Evolutionary conservation across 2,329 filamentous ascomycete genomes (phyloP).

Genomic region (Venturia aucupariae): DNA sequence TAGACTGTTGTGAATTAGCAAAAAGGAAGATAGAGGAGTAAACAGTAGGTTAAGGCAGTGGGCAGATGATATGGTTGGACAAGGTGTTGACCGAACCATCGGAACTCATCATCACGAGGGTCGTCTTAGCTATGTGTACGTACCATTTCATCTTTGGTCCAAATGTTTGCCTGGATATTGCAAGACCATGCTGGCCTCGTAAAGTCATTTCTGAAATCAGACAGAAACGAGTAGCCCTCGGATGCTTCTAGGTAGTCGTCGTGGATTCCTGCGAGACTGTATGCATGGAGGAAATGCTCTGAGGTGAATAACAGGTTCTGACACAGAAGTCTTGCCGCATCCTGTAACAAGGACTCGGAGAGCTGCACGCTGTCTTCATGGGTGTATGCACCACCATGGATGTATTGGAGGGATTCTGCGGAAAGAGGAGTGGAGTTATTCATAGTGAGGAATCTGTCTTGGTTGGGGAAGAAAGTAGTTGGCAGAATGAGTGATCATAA

Average conservation of each 20-base stretch:
- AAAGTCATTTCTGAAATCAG: not conserved
- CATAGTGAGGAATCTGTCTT: not conserved
- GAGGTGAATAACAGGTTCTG: not conserved
- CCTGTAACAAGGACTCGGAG: not conserved
- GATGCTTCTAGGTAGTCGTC: not conserved
- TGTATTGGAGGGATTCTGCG: not conserved
- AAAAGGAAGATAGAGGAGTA: not conserved
- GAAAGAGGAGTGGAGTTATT: not conserved
- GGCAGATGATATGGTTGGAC: too few species aligned
- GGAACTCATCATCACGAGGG: too few species aligned
- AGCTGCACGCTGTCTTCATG: constrained; percentile 4
- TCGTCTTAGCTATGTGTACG: not conserved
- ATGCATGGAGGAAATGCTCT: not conserved
- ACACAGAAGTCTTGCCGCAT: not conserved
- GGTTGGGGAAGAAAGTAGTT: not conserved
- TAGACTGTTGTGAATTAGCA: not conserved
- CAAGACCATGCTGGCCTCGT: not conserved
- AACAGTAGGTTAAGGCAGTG: not conserved
- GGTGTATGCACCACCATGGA: constrained; percentile 3
- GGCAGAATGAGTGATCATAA: not conserved
- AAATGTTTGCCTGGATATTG: not conserved
- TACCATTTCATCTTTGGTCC: not conserved
- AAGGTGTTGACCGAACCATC: too few species aligned
- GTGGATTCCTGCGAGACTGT: not conserved
- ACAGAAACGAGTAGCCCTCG: constrained; percentile 1